Conservation (phyloP, 2,329 filamentous ascomycete genomes). For the Venturiaceae sp. region DNA sequence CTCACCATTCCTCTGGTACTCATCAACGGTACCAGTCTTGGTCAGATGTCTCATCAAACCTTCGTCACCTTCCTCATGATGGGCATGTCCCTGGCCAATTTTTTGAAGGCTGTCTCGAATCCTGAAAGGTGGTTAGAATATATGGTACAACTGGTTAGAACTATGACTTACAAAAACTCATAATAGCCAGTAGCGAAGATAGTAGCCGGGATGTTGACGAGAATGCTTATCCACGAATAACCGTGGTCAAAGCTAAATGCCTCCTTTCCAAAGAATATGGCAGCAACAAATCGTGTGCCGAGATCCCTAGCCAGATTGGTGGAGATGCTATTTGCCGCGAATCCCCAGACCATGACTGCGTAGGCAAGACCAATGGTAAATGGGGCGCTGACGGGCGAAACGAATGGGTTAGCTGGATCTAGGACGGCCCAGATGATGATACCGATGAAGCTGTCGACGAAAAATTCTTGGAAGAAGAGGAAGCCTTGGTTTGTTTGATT, state of each 20-base stretch:
- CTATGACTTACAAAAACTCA: slow-evolving; percentile 32
- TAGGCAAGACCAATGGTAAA: slow-evolving; percentile 49
- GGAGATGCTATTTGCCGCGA: slow-evolving; percentile 43
- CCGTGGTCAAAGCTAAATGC: slow-evolving; percentile 34
- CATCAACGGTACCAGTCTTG: slow-evolving; percentile 15
- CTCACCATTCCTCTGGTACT: background rate
- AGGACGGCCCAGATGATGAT: slow-evolving; percentile 49
- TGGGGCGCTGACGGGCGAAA: slow-evolving; percentile 36
- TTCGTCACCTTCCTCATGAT: slow-evolving; percentile 42
- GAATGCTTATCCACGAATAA: slow-evolving; percentile 44
- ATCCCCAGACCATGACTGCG: slow-evolving; percentile 45
- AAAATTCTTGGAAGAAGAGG: slow-evolving; percentile 50
- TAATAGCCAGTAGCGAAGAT: slow-evolving; percentile 46
- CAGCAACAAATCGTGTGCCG: slow-evolving; percentile 48
- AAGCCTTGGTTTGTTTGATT: slow-evolving; percentile 45
- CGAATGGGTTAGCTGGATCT: slow-evolving; percentile 50
- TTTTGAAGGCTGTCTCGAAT: slow-evolving; percentile 43
- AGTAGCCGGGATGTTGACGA: slow-evolving; percentile 49
- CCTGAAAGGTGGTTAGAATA: background rate
- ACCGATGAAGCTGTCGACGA: slow-evolving; percentile 47
- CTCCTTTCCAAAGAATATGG: slow-evolving; percentile 46
- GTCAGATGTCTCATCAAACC: slow-evolving; percentile 34
- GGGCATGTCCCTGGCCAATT: slow-evolving; percentile 40
- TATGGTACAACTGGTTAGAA: too few species aligned
- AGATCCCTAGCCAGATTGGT: slow-evolving; percentile 51